Conservation (phyloP, 179 eudicot species). For the Beta lomatogona region DNA sequence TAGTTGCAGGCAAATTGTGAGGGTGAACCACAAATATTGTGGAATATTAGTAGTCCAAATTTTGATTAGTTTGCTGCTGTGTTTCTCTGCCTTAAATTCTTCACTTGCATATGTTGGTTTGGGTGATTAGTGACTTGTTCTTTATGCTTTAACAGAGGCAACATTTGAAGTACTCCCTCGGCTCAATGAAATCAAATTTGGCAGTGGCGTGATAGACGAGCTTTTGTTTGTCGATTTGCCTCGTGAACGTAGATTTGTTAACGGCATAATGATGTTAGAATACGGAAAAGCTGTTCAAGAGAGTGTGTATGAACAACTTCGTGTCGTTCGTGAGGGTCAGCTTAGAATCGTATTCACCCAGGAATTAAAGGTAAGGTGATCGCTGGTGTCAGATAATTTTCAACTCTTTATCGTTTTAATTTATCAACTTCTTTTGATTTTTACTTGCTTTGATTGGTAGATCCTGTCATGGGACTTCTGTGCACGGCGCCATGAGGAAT, state of each 20-base stretch:
- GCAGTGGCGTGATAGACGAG: constrained; percentile 88
- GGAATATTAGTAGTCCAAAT: neutral
- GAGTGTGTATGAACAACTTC: constrained; percentile 91
- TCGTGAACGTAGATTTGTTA: constrained; percentile 67
- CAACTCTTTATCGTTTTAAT: neutral
- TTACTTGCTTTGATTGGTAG: constrained; percentile 36
- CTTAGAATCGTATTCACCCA: constrained; percentile 80
- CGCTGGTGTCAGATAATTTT: neutral
- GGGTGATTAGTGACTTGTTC: neutral
- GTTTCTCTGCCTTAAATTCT: neutral
- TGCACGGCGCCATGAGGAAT: constrained; percentile 94
- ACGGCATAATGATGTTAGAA: constrained; percentile 87
- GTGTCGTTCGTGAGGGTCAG: constrained; percentile 93
- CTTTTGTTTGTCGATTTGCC: constrained; percentile 90
- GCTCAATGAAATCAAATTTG: constrained; percentile 84
- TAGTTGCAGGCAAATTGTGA: neutral
- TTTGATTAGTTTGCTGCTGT: neutral
- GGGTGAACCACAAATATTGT: neutral
- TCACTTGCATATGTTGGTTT: neutral
- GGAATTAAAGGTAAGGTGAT: constrained; percentile 70
- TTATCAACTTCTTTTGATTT: neutral
- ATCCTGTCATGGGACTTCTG: constrained; percentile 97
- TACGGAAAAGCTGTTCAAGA: constrained; percentile 91
- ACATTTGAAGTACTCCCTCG: constrained; percentile 96
- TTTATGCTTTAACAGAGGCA: constrained; percentile 59